phyloP scores from a whole-genome alignment of 2,329 filamentous ascomycete genomes.

The Huntiella omanensis region DNA sequence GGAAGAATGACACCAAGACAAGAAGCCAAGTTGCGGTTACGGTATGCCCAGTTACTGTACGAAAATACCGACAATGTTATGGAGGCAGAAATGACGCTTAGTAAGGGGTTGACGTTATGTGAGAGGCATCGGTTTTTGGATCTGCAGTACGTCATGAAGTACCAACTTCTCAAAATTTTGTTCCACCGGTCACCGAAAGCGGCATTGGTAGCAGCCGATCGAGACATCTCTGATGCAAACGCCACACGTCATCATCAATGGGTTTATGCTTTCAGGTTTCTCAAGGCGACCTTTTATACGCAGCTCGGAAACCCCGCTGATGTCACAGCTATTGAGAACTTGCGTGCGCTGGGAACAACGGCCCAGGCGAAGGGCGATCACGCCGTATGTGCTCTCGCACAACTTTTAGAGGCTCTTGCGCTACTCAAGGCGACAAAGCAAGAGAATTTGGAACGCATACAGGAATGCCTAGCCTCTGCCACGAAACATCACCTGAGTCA shows the following conservation, averaged over 20 bases:
- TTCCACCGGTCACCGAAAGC: conserved; percentile 55
- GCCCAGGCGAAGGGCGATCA: conserved; percentile 42
- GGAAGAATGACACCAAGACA: conserved; percentile 40
- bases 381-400: conserved; percentile 45
- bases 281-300: conserved; percentile 51
- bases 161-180: conserved; percentile 49
- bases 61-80: conserved; percentile 61
- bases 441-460: conserved; percentile 50
- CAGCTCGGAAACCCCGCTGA: conserved; percentile 43
- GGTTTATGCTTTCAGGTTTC: conserved; percentile 59
- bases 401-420: conserved; percentile 49
- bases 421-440: conserved; percentile 45
- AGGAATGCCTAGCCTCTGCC: conserved; percentile 55
- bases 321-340: conserved; percentile 44
- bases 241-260: conserved; percentile 50
- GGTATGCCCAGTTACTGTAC: conserved; percentile 51
- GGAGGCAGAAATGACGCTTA: conserved; percentile 53
- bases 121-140: conserved; percentile 37
- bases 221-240: conserved; percentile 48
- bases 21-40: conserved; percentile 49
- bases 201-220: conserved; percentile 52
- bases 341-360: conserved; percentile 41
- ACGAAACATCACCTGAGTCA: conserved; percentile 51
- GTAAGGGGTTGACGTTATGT: conserved; percentile 51
- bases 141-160: conserved; percentile 60